Percentiles rank a stretch among this genome's conserved stretches.
phyloP scores from a whole-genome alignment of 305 asterid genomes.

The Fraxinus baroniana region DNA sequence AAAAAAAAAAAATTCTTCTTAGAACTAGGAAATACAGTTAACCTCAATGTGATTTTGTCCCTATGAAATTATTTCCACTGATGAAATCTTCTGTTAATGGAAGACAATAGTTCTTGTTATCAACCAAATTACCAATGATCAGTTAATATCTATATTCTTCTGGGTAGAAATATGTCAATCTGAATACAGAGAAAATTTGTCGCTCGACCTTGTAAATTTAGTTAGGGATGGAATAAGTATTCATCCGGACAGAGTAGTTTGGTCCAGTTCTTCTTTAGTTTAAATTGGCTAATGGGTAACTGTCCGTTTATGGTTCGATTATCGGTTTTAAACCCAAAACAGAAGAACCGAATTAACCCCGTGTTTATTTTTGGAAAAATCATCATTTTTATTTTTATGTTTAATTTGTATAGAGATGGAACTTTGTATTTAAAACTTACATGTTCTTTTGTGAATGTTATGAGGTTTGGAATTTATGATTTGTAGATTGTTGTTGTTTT shows the following conservation, averaged over 20 bases:
- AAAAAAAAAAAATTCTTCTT: background rate
- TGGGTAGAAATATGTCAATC: background rate
- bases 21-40: background rate
- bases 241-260: background rate
- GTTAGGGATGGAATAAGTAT: background rate
- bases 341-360: background rate
- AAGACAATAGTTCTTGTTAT: no score
- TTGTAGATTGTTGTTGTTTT: background rate
- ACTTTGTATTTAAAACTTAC: background rate
- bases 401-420: background rate
- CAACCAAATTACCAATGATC: no score
- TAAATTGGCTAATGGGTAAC: background rate
- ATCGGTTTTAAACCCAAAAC: background rate
- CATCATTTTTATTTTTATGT: no score
- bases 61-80: background rate
- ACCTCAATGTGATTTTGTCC: background rate
- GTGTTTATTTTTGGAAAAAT: no score
- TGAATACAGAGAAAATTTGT: background rate
- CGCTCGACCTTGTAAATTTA: background rate
- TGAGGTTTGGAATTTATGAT: no score
- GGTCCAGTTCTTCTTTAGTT: background rate
- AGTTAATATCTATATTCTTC: no score
- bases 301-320: no score
- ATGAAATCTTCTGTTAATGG: background rate
- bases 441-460: no score